These are phyloP conservation scores for Trichoderma sp. DNA, from an alignment of 2,329 filamentous ascomycete species.

Conservation along the genomic window DNA sequence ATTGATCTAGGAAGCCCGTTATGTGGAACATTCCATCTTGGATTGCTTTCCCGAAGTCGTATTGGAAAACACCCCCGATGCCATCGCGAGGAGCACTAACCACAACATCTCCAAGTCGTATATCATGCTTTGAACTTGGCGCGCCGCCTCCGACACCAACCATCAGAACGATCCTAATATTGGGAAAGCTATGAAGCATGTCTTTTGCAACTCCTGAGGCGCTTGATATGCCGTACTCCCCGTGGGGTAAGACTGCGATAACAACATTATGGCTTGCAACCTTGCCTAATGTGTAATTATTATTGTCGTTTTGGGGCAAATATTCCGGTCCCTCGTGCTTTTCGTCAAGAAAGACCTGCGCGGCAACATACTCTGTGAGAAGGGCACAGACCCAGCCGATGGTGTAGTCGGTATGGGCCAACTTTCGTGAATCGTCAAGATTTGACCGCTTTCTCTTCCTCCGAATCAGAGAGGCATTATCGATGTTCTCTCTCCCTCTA, in stretches of 20 bases:
- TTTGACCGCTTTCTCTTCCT: not conserved
- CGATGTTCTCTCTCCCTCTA: not conserved
- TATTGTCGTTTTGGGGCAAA: constrained; percentile 22
- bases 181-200: constrained; percentile 18
- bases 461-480: not conserved
- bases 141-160: constrained; percentile 31
- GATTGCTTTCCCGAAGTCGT: constrained; percentile 27
- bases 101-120: constrained; percentile 32
- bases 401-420: constrained; percentile 29
- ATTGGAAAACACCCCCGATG: constrained; percentile 26
- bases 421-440: not conserved
- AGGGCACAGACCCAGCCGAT: constrained; percentile 46
- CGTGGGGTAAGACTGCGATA: constrained; percentile 22
- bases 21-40: constrained; percentile 21
- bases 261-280: constrained; percentile 25
- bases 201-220: constrained; percentile 28
- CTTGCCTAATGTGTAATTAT: constrained; percentile 22
- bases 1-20: constrained; percentile 22
- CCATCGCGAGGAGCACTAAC: constrained; percentile 20
- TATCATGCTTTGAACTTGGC: constrained; percentile 34
- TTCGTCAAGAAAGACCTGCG: constrained; percentile 24
- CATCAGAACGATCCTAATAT: constrained; percentile 28
- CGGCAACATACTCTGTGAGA: constrained; percentile 36
- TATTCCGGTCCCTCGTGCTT: constrained; percentile 26
- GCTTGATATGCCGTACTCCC: constrained; percentile 22